A percentile compares a stretch with the other conserved stretches of the same genome.
These are phyloP conservation scores for Fusarium metavorans DNA, from an alignment of 2,329 filamentous ascomycete genomes.

Conservation along the genomic window DNA sequence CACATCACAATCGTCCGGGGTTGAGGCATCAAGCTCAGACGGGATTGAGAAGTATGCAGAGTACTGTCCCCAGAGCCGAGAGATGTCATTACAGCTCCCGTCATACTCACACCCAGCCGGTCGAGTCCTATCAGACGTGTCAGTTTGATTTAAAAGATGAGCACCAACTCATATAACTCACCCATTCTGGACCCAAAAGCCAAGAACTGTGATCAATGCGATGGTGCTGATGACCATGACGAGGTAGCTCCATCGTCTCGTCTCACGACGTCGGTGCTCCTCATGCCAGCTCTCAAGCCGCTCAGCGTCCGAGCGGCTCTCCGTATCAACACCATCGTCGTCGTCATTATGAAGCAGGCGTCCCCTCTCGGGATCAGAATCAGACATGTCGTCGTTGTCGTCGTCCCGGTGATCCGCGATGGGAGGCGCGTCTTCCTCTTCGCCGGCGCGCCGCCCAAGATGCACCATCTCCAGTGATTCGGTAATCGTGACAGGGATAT, in stretches of 20 bases:
- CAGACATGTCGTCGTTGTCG: constrained; percentile 13
- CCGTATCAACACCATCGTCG: constrained; percentile 12
- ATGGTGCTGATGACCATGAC: constrained; percentile 36
- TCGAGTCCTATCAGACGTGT: constrained; percentile 12
- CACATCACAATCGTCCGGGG: constrained; percentile 77
- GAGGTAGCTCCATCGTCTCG: constrained; percentile 36
- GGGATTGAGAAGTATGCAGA: constrained; percentile 84
- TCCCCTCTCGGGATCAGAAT: constrained; percentile 27
- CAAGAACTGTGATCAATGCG: constrained; percentile 30
- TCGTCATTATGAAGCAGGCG: constrained; percentile 19
- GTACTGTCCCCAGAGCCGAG: constrained; percentile 87
- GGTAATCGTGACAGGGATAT: constrained; percentile 29
- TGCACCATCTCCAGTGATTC: constrained; percentile 30
- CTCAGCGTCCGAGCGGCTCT: constrained; percentile 26
- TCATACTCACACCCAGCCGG: constrained; percentile 41
- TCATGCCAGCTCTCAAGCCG: constrained; percentile 35
- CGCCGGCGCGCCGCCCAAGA: constrained; percentile 9
- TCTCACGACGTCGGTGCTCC: constrained; percentile 34
- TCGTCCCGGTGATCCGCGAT: constrained; percentile 16
- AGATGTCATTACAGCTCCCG: constrained; percentile 64
- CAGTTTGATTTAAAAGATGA: neutral
- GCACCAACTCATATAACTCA: constrained; percentile 1
- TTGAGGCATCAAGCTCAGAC: constrained; percentile 69
- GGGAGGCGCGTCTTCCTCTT: constrained; percentile 28
- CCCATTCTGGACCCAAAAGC: constrained; percentile 37